phyloP scores from a whole-genome alignment of 805 yeast genomes.

The Lipomyces sp. region DNA sequence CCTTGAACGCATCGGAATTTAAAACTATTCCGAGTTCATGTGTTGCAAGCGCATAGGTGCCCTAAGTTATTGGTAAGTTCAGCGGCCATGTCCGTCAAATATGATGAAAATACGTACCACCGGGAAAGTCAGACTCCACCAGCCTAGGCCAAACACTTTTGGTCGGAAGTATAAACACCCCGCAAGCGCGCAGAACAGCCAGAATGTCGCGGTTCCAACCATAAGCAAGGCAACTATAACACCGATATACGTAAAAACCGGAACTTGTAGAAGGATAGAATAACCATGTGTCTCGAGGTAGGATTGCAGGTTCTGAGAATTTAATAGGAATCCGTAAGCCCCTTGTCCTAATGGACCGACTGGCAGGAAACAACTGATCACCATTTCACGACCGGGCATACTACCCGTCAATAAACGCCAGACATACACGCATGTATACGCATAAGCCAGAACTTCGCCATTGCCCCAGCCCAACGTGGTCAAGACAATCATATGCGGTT shows the following conservation, averaged over 20 bases:
- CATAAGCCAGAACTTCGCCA: slow-evolving; percentile 65
- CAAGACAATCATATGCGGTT: slow-evolving; percentile 59
- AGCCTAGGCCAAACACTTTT: slow-evolving; percentile 54
- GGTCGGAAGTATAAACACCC: slow-evolving; percentile 47
- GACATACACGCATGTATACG: slow-evolving; percentile 60
- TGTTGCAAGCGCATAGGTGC: slow-evolving; percentile 73
- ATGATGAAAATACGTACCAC: slow-evolving; percentile 41
- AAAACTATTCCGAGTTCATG: slow-evolving; percentile 56
- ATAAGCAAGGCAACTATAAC: slow-evolving; percentile 53
- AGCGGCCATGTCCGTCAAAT: background rate
- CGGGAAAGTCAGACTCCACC: slow-evolving; percentile 93
- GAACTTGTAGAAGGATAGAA: slow-evolving; percentile 43
- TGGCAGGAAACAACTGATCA: slow-evolving; percentile 70
- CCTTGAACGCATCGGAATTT: slow-evolving; percentile 62
- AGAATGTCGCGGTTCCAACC: slow-evolving; percentile 62
- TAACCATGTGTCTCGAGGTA: slow-evolving; percentile 36
- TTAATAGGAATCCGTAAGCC: slow-evolving; percentile 63
- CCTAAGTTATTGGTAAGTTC: slow-evolving; percentile 43
- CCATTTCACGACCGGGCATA: slow-evolving; percentile 52
- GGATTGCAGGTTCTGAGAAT: slow-evolving; percentile 53
- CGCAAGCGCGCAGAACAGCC: slow-evolving; percentile 53
- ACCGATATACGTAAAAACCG: slow-evolving; percentile 44
- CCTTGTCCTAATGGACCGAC: slow-evolving; percentile 90
- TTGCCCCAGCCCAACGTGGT: slow-evolving; percentile 68
- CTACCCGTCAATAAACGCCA: slow-evolving; percentile 64